Evolutionary conservation across 2,329 filamentous ascomycete species (phyloP).

Genomic region (Aureobasidium sp.): DNA sequence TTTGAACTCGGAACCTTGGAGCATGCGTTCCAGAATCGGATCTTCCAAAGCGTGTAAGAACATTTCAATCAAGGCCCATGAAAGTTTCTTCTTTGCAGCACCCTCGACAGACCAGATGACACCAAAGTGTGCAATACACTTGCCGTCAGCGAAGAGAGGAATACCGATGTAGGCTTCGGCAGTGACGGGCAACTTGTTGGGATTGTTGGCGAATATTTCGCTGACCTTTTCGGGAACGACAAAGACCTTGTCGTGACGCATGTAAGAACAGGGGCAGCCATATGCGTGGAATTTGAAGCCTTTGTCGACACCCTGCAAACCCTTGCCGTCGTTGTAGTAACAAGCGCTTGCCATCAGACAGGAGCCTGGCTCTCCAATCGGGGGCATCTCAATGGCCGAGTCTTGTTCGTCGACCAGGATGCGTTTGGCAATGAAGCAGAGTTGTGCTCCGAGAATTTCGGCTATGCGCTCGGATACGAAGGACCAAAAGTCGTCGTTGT

Average conservation of each 20-base stretch:
- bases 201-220: conserved; percentile 49
- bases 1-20: conserved; percentile 45
- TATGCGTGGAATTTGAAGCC: conserved; percentile 59
- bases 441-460: conserved; percentile 55
- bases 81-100: conserved; percentile 45
- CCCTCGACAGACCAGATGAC: conserved; percentile 61
- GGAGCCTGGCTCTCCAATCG: conserved; percentile 52
- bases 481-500: conserved; percentile 55
- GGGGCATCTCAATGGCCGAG: conserved; percentile 51
- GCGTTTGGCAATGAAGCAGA: conserved; percentile 59
- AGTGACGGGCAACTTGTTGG: conserved; percentile 51
- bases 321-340: conserved; percentile 55
- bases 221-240: conserved; percentile 55
- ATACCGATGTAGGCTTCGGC: conserved; percentile 60
- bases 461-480: conserved; percentile 57
- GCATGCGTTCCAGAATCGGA: conserved; percentile 50
- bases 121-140: conserved; percentile 63
- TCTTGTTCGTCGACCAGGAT: conserved; percentile 52
- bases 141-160: conserved; percentile 56
- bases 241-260: conserved; percentile 65
- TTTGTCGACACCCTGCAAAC: conserved; percentile 44
- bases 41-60: conserved; percentile 62
- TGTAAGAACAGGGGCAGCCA: conserved; percentile 57
- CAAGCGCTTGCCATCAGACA: conserved; percentile 58
- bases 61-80: conserved; percentile 61